Conservation (phyloP, 2,329 filamentous ascomycete species). For the Pseudogymnoascus sp. region DNA sequence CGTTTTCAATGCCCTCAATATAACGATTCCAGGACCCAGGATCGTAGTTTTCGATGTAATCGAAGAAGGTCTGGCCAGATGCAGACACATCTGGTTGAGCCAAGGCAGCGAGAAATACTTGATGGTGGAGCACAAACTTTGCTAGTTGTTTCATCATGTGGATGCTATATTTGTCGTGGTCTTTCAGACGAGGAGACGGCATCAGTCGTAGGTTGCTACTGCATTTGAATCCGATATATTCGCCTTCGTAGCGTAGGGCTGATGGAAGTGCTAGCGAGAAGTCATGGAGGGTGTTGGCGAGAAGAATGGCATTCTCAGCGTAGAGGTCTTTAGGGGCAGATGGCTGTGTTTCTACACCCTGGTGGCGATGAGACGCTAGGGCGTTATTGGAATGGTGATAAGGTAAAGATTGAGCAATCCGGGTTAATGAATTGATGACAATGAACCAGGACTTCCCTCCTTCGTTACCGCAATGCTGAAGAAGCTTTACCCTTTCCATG, state of each 20-base stretch:
- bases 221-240: constrained; percentile 11
- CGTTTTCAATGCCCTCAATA: constrained; percentile 12
- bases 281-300: constrained; percentile 14
- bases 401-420: constrained; percentile 30
- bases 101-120: constrained; percentile 8
- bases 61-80: not conserved
- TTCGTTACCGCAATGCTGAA: constrained; percentile 26
- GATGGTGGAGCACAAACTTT: constrained; percentile 17
- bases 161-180: constrained; percentile 14
- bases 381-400: not conserved
- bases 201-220: not conserved
- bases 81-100: not conserved
- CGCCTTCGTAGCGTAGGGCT: constrained; percentile 7
- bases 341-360: not conserved
- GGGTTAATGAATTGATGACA: constrained; percentile 33
- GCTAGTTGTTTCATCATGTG: constrained; percentile 17
- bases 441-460: constrained; percentile 33
- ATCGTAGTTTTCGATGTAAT: constrained; percentile 5
- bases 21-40: constrained; percentile 14
- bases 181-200: constrained; percentile 3
- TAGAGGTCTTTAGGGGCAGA: not conserved
- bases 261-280: constrained; percentile 12
- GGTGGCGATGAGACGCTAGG: not conserved
- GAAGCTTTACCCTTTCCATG: constrained; percentile 26
- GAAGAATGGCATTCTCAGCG: not conserved